phyloP scores from a whole-genome alignment of 257 asterid genomes.

The Primulina tabacum region DNA sequence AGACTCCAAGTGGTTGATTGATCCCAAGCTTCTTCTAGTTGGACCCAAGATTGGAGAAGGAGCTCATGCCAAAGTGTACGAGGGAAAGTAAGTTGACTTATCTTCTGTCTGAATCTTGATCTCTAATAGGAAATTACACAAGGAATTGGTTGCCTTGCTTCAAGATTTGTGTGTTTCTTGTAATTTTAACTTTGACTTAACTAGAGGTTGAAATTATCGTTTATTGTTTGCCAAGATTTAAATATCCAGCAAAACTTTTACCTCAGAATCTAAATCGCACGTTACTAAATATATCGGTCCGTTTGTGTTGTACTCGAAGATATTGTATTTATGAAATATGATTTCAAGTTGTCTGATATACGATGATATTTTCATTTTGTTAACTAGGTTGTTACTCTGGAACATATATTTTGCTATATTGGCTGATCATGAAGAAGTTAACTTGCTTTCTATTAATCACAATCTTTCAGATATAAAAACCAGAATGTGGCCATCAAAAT shows the following conservation, averaged over 20 bases:
- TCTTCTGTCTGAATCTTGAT: constrained; percentile 23
- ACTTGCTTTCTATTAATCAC: background rate
- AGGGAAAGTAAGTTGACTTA: constrained; percentile 83
- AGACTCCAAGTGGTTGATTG: constrained; percentile 78
- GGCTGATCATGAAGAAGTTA: constrained; percentile 4
- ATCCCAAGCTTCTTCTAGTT: constrained; percentile 83
- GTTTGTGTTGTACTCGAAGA: background rate
- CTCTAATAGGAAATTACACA: background rate
- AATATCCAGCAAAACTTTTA: background rate
- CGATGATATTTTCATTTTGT: background rate
- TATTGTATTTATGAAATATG: too few species aligned
- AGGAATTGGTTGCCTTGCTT: background rate
- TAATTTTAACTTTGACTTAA: constrained; percentile 4
- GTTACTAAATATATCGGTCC: background rate
- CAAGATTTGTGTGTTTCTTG: background rate
- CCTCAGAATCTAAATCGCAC: background rate
- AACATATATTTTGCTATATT: background rate
- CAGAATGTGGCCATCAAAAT: constrained; percentile 87
- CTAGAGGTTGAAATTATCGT: background rate
- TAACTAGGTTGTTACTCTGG: background rate
- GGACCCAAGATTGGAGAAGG: constrained; percentile 99
- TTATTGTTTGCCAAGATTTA: background rate
- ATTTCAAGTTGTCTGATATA: background rate
- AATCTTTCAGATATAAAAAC: constrained; percentile 60
- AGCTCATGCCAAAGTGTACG: constrained; percentile 95